phyloP scores from a whole-genome alignment of 305 asterid genomes.

The Fraxinus dipetala region DNA sequence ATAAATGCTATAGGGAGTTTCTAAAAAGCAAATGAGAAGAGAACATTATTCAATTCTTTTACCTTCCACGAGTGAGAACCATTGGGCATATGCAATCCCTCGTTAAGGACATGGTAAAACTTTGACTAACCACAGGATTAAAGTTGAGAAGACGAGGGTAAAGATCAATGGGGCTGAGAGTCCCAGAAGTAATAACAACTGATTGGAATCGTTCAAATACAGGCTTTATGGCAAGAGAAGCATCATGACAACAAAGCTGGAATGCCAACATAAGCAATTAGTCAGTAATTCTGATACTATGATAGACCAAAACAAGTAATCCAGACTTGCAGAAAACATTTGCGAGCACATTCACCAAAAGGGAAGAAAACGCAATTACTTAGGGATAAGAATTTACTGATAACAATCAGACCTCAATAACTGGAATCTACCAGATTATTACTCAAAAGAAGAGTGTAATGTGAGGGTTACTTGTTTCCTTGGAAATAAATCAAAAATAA shows the following conservation, averaged over 20 bases:
- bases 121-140: constrained; percentile 91
- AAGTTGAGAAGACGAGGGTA: constrained; percentile 96
- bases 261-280: constrained; percentile 25
- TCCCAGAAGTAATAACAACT: constrained; percentile 95
- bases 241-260: constrained; percentile 98
- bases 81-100: constrained; percentile 99
- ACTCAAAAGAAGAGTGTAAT: not conserved
- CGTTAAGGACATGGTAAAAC: constrained; percentile 94
- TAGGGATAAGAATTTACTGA: not conserved
- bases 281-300: constrained; percentile 18
- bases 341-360: not conserved
- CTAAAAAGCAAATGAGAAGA: constrained; percentile 11
- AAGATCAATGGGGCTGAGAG: constrained; percentile 95
- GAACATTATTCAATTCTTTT: constrained; percentile 15
- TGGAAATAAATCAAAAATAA: not conserved
- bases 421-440: not conserved
- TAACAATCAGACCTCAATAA: not conserved
- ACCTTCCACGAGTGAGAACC: constrained; percentile 99
- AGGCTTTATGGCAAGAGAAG: constrained; percentile 98
- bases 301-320: not conserved
- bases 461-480: not conserved
- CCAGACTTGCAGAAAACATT: not conserved
- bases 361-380: not conserved
- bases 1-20: not conserved
- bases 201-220: constrained; percentile 97